phyloP scores from a whole-genome alignment of 2,329 filamentous ascomycete genomes.

The Leptographium galeiforme region DNA sequence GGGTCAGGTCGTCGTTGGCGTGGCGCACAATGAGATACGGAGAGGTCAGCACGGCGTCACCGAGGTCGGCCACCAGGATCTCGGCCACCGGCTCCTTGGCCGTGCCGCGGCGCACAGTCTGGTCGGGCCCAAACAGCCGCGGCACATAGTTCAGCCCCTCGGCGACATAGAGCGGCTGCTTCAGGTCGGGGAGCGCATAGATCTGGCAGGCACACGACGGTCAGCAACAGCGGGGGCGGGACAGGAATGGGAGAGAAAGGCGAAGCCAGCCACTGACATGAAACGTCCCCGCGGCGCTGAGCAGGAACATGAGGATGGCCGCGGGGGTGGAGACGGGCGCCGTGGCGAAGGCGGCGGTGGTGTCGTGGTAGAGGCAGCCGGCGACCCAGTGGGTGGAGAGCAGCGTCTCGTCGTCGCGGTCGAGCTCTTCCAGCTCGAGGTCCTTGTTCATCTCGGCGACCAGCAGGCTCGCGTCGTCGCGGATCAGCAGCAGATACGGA shows the following conservation, averaged over 20 bases:
- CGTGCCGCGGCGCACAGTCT: constrained; percentile 53
- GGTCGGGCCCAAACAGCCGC: constrained; percentile 59
- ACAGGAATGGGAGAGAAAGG: neutral
- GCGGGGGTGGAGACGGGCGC: constrained; percentile 25
- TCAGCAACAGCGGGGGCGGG: too few relatives aligned
- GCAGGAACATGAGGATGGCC: constrained; percentile 59
- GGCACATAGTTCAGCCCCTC: constrained; percentile 70
- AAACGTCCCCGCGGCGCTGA: constrained; percentile 62
- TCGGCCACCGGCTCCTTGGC: constrained; percentile 64
- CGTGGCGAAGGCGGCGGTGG: constrained; percentile 38
- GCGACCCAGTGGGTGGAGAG: constrained; percentile 61
- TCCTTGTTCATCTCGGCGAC: constrained; percentile 68
- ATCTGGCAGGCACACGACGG: constrained; percentile 33
- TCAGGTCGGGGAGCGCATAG: constrained; percentile 62
- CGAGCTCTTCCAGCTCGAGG: constrained; percentile 75
- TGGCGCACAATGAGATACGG: constrained; percentile 78
- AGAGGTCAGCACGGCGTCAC: constrained; percentile 53
- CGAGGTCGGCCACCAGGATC: constrained; percentile 71
- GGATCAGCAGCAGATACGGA: constrained; percentile 69
- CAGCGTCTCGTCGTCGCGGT: constrained; percentile 44
- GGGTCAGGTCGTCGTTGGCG: constrained; percentile 64
- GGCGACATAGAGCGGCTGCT: constrained; percentile 57
- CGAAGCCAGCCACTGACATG: constrained; percentile 39
- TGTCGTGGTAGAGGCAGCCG: constrained; percentile 71
- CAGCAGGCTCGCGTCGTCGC: constrained; percentile 71